Percentiles rank a stretch among this genome's conserved stretches.
Evolutionary conservation across 306 rosid species (phyloP).

Genomic region (Malus sieversii): DNA sequence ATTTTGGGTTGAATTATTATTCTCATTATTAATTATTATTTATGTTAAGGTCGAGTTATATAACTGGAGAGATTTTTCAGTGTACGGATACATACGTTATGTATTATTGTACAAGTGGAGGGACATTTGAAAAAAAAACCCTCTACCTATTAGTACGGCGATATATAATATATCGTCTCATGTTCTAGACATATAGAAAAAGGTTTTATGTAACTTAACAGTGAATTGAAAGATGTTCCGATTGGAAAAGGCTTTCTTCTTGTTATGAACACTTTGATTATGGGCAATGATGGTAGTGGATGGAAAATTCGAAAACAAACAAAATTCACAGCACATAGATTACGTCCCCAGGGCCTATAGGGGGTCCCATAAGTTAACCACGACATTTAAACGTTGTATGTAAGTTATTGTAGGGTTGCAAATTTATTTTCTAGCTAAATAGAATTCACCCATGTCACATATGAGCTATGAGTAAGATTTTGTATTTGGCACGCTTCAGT

Average conservation of each 20-base stretch:
- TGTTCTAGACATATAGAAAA: accelerated
- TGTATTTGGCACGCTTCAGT: no score
- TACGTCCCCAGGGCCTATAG: background rate
- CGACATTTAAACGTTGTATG: no score
- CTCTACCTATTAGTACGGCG: accelerated
- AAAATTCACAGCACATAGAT: background rate
- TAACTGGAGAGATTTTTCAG: no score
- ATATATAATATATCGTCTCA: no score
- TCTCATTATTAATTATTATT: background rate
- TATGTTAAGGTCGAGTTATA: background rate
- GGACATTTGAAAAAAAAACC: no score
- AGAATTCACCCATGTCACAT: no score
- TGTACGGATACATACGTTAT: no score
- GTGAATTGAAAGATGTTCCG: background rate
- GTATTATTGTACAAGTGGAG: no score
- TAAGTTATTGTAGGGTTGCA: no score
- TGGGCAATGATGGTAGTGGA: background rate
- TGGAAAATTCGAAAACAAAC: background rate
- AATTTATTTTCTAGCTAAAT: no score
- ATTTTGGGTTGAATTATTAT: background rate
- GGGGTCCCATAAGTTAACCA: background rate
- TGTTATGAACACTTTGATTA: background rate
- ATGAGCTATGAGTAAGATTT: no score
- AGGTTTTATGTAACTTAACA: background rate
- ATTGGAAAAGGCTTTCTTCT: background rate